Evolutionary conservation across 2,329 filamentous ascomycete genomes (phyloP).

Genomic region (Xylaria sp.): DNA sequence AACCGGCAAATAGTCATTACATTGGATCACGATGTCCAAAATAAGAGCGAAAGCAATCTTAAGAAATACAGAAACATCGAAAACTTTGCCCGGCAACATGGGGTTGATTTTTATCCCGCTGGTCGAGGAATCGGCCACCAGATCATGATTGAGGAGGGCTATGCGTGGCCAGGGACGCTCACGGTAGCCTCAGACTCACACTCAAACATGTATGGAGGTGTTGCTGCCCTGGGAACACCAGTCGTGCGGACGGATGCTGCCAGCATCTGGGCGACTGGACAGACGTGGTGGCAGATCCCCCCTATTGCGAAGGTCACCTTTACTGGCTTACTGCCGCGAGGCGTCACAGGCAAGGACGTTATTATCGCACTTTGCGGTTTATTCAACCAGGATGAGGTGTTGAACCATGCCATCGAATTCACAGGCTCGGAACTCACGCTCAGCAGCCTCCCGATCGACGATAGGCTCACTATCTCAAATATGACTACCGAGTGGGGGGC

Average conservation of each 20-base stretch:
- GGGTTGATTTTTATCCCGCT: no score
- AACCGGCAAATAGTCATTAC: conserved; percentile 61
- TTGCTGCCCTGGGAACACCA: conserved; percentile 68
- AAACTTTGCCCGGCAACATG: no score
- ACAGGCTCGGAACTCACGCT: conserved; percentile 82
- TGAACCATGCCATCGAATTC: conserved; percentile 93
- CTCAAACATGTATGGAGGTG: neutral
- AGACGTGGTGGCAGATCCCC: conserved; percentile 90
- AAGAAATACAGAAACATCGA: no score
- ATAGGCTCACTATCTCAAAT: conserved; percentile 78
- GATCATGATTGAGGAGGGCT: conserved; percentile 69
- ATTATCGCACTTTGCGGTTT: conserved; percentile 89
- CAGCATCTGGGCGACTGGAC: conserved; percentile 83
- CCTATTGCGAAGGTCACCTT: conserved; percentile 84
- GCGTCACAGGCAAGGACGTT: conserved; percentile 93
- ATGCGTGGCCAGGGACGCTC: conserved; percentile 85
- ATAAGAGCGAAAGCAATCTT: conserved; percentile 75
- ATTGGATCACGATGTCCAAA: conserved; percentile 63
- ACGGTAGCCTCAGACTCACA: conserved; percentile 76
- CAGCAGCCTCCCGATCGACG: conserved; percentile 75
- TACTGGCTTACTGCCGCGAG: conserved; percentile 77
- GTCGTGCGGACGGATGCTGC: conserved; percentile 90
- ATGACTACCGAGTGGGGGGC: conserved; percentile 81
- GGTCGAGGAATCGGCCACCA: neutral
- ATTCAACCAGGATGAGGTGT: conserved; percentile 82